Base-by-base conservation (phyloP, 768 basidiomycete species). In the Lactarius quietus region DNA sequence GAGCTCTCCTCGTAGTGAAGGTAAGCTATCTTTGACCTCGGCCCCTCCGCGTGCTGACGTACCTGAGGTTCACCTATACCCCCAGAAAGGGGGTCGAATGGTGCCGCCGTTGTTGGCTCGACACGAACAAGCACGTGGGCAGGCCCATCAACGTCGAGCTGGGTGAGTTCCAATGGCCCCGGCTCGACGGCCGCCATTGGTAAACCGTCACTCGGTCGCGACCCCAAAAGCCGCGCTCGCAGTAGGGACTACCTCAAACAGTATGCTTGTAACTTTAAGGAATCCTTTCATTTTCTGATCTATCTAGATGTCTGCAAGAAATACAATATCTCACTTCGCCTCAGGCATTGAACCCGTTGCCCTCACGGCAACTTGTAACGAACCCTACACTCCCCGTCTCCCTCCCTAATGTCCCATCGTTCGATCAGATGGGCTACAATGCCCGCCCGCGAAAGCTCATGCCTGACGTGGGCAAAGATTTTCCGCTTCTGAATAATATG, bases 221-320 rank as follows among this genome's bases (percentile, higher is more conserved):
- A 98, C 77, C 94, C 94, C n/a, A 96, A 97, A 77, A 91, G 92
- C 72, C 84, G 96, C 72, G 94, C 95, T 51, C 84, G 93, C 64
- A 95, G 93, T 78, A 82, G 95, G 62, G 97, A 99, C 68, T 99
- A 98, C 75, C 83, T 99, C 70, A 99, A 98, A 77, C 96, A 99
- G 88, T 94, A 72, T 73, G 89, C 82, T 10, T n/a, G n/a, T 31
- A 96, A 96, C 74, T 83, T 98, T 71, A 97, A 98, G 76, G 93
- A 96, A 86, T 92, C 70, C 73, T 88, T 83, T 12, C 17, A 26
- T 64, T 53, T 58, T 76, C 66, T 51, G 51, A 68, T 63, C 35
- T n/a, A 36, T 41, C 62, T 68, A 95, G 92, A 77, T 98, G 97
- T 77, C 81, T 99, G 29, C 97, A 98, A 78, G 97, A 99, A 81